Evolutionary conservation across 495 filamentous ascomycete genomes (phyloP).

Genomic region (Neurospora sp.): DNA sequence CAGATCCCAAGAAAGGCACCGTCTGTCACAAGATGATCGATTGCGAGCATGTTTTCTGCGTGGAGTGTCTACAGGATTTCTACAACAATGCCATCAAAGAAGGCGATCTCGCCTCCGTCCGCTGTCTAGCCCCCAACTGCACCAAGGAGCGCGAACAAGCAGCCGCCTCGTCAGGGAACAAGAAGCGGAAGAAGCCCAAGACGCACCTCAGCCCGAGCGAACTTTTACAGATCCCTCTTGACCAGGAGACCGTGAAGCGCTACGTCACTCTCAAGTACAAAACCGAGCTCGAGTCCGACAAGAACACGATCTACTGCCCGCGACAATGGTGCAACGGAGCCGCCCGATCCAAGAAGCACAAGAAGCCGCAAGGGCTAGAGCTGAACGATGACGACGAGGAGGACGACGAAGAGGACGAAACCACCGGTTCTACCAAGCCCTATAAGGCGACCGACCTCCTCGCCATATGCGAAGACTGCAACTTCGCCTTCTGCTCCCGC

Average conservation of each 20-base stretch:
- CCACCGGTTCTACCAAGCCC: constrained; percentile 14
- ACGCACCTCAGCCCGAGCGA: constrained; percentile 76
- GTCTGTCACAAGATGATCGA: constrained; percentile 66
- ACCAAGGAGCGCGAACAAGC: constrained; percentile 45
- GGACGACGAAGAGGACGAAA: constrained; percentile 25
- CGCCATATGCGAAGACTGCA: constrained; percentile 78
- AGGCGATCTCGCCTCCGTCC: constrained; percentile 67
- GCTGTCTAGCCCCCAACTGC: constrained; percentile 68
- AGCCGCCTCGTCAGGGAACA: constrained; percentile 8
- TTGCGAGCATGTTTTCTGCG: constrained; percentile 88
- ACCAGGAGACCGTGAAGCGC: constrained; percentile 63
- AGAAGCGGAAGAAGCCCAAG: constrained; percentile 35
- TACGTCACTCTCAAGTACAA: constrained; percentile 88
- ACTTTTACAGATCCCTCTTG: constrained; percentile 73
- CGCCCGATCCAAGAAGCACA: constrained; percentile 70
- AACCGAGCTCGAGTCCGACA: constrained; percentile 79
- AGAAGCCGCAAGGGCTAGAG: constrained; percentile 50
- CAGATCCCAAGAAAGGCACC: constrained; percentile 80
- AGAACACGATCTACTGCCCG: constrained; percentile 88
- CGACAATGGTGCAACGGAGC: constrained; percentile 88
- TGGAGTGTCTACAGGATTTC: constrained; percentile 73
- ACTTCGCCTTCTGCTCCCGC: constrained; percentile 76
- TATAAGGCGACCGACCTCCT: constrained; percentile 35
- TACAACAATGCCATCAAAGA: constrained; percentile 81
- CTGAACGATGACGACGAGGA: constrained; percentile 32